Base-by-base conservation (phyloP, 2,329 filamentous ascomycete genomes). In the Stenocarpella maydis region DNA sequence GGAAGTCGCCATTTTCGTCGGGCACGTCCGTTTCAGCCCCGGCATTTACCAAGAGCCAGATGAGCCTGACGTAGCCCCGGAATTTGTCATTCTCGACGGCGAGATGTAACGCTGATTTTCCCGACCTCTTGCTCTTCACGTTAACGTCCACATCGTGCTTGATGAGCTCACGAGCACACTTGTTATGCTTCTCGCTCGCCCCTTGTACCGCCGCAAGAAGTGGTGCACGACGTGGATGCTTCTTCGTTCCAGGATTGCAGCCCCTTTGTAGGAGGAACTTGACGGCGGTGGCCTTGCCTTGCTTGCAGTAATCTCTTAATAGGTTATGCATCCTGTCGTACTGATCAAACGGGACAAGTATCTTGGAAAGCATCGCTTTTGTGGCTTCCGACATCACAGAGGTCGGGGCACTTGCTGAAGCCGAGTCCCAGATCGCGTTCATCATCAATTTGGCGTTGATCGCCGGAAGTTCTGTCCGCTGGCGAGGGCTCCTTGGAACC, bases 131-230 rank as follows among this genome's bases (percentile, higher is more conserved):
- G 28, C 21, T 55, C 26, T 63, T 54, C n/a, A 63, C 26, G 24
- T 72, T 53, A 8, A 65, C 53, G 55, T 71, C 53, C 14, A 70
- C 69, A 7, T 69, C 68, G 37, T 54, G 55, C 21, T 50, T 64
- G 39, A 73, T 64, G 28, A 73, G 72, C 50, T 63, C 55, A 19
- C 71, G 68, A 10, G 72, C 69, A 52, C 71, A 73, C 24, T 71
- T 71, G 52, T 71, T 71, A 39, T 73, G 69, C 10, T 70, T 60
- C 6, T n/a, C 34, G 53, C 54, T 69, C n/a, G 64, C 68, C 41
- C 68, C 71, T 14, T 55, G 65, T 9, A 72, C 55, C 9, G 72
- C 71, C 10, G 34, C 61, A 21, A 71, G 28, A 15, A 72, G 43
- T 17, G 71, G 65, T 10, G n/a, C 26, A 19, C 39, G 26, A 26